Percentiles rank a stretch among this genome's conserved stretches.
Conservation (phyloP, 1,284 basidiomycete species). For the Lentinula novae-zelandiae region DNA sequence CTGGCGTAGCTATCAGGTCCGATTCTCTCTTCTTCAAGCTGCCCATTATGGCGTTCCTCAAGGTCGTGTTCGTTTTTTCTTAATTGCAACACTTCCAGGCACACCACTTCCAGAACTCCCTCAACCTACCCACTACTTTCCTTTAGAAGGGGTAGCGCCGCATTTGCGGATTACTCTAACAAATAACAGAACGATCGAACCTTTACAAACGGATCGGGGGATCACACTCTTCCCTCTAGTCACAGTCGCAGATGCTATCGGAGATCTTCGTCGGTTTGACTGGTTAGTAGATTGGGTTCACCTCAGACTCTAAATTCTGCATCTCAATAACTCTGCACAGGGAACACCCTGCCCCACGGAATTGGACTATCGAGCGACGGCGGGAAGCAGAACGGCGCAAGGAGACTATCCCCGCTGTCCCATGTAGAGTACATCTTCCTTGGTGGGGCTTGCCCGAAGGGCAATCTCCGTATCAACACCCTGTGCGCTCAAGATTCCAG, state of each 20-base stretch:
- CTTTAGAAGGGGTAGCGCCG: slow-evolving; percentile 25
- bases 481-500: slow-evolving; percentile 1
- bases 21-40: slow-evolving; percentile 61
- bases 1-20: slow-evolving; percentile 58
- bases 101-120: slow-evolving; percentile 60
- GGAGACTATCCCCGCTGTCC: slow-evolving; percentile 26
- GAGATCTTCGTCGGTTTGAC: slow-evolving; percentile 64
- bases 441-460: slow-evolving; percentile 2
- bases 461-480: not conserved
- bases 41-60: slow-evolving; percentile 75
- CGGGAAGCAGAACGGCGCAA: slow-evolving; percentile 19
- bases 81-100: slow-evolving; percentile 55
- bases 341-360: slow-evolving; percentile 33
- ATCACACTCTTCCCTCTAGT: slow-evolving; percentile 51
- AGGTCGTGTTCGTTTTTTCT: slow-evolving; percentile 63
- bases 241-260: slow-evolving; percentile 64
- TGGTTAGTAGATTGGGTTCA: slow-evolving; percentile 39
- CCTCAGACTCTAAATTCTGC: not conserved
- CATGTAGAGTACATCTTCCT: slow-evolving; percentile 28
- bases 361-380: slow-evolving; percentile 14
- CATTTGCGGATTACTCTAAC: slow-evolving; percentile 46
- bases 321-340: slow-evolving; percentile 22
- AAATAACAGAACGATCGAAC: slow-evolving; percentile 33
- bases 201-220: slow-evolving; percentile 44
- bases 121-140: slow-evolving; percentile 65